Conservation (phyloP, 1,284 basidiomycete genomes). For the Paramarasmius palmivorus region DNA sequence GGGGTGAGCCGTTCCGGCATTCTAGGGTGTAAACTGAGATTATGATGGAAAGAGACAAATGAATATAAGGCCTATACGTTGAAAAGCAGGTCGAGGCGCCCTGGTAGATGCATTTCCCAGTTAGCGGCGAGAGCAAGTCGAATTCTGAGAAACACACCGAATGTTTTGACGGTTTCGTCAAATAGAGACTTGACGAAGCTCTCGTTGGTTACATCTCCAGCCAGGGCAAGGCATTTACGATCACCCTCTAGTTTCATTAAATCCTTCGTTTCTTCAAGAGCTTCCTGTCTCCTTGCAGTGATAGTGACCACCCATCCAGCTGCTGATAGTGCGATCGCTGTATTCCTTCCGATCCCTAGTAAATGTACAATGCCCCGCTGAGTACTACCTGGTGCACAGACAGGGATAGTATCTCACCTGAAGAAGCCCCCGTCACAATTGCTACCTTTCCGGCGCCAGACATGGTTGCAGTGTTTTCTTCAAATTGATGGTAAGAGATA, state of each 20-base stretch:
- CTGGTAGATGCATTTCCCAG: conserved; percentile 31
- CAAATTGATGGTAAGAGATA: no score
- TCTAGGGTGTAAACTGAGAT: conserved; percentile 36
- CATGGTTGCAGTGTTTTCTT: not conserved
- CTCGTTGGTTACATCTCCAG: conserved; percentile 68
- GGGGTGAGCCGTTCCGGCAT: conserved; percentile 61
- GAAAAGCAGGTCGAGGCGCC: conserved; percentile 76
- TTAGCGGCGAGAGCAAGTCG: not conserved
- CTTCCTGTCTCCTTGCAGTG: conserved; percentile 54
- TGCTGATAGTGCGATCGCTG: conserved; percentile 49
- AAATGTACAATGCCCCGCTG: no score
- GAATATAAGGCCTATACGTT: conserved; percentile 54
- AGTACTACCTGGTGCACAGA: not conserved
- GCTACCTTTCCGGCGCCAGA: conserved; percentile 6
- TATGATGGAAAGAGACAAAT: conserved; percentile 7
- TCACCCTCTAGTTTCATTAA: conserved; percentile 39
- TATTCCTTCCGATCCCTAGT: conserved; percentile 35
- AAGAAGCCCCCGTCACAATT: conserved; percentile 17
- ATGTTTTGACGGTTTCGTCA: conserved; percentile 48
- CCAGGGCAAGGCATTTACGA: conserved; percentile 40
- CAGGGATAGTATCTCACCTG: conserved; percentile 6
- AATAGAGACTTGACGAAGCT: conserved; percentile 64
- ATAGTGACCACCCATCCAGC: conserved; percentile 63
- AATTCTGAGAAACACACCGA: conserved; percentile 42
- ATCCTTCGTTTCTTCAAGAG: conserved; percentile 58